Conservation (phyloP, 495 filamentous ascomycete genomes). For the Aspergillus hancockii region DNA sequence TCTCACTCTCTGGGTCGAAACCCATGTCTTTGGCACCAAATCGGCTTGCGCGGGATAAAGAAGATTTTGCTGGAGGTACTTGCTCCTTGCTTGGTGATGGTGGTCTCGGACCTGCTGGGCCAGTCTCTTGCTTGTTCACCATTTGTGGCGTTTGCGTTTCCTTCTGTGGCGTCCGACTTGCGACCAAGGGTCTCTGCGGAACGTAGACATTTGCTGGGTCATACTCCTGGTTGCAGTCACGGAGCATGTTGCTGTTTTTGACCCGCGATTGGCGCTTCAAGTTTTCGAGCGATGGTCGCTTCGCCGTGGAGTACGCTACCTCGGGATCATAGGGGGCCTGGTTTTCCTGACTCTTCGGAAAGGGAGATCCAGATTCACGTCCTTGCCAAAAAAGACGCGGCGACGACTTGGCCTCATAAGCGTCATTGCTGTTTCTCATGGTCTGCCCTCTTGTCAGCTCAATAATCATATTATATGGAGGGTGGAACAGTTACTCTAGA, state of each 20-base stretch:
- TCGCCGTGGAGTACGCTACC: slow-evolving; percentile 64
- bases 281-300: slow-evolving; percentile 88
- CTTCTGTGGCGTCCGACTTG: slow-evolving; percentile 53
- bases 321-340: slow-evolving; percentile 57
- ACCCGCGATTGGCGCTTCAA: slow-evolving; percentile 91
- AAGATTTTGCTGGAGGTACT: slow-evolving; percentile 81
- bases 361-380: slow-evolving; percentile 62
- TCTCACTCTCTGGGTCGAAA: slow-evolving; percentile 69
- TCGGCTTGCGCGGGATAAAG: slow-evolving; percentile 67
- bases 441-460: slow-evolving; percentile 17
- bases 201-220: slow-evolving; percentile 75
- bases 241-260: slow-evolving; percentile 94
- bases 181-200: slow-evolving; percentile 76
- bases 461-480: slow-evolving; percentile 24
- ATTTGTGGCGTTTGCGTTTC: slow-evolving; percentile 27
- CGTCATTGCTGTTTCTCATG: slow-evolving; percentile 61
- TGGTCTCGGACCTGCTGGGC: slow-evolving; percentile 41
- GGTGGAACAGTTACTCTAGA: slow-evolving; percentile 55
- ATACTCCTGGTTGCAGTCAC: slow-evolving; percentile 85
- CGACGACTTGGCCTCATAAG: slow-evolving; percentile 71
- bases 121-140: slow-evolving; percentile 18
- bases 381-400: slow-evolving; percentile 85
- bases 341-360: slow-evolving; percentile 70
- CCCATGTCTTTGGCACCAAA: slow-evolving; percentile 61
- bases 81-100: slow-evolving; percentile 73